phyloP scores from a whole-genome alignment of 768 basidiomycete species.

The Daedaleopsis nitida region DNA sequence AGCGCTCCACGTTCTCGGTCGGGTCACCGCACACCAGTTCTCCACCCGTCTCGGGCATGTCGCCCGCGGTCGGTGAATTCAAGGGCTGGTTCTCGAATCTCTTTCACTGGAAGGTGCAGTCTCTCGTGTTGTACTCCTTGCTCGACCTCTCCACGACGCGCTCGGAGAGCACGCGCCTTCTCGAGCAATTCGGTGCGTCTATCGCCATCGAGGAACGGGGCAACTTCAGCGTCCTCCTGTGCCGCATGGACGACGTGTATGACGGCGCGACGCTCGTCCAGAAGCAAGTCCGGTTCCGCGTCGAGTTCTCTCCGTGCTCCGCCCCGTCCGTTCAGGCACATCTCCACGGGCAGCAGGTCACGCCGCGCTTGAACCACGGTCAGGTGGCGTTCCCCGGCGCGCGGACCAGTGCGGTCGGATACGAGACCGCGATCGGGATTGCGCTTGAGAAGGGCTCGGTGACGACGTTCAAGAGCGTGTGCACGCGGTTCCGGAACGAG shows the following conservation, averaged over 20 bases:
- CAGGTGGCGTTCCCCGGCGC: conserved; percentile 27
- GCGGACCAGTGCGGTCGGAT: conserved; percentile 35
- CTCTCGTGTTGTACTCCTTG: conserved; percentile 55
- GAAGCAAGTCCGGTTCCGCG: conserved; percentile 81
- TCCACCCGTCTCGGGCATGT: conserved; percentile 39
- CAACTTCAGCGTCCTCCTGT: conserved; percentile 47
- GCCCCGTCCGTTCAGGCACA: background rate
- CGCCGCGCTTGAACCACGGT: conserved; percentile 28
- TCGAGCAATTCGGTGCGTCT: conserved; percentile 64
- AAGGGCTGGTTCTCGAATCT: conserved; percentile 95
- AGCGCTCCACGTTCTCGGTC: conserved; percentile 46
- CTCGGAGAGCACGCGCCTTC: conserved; percentile 60
- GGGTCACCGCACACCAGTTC: conserved; percentile 52
- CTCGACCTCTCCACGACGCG: conserved; percentile 64
- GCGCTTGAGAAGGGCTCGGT: conserved; percentile 91
- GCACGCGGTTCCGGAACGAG: conserved; percentile 68
- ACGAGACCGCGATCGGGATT: conserved; percentile 69
- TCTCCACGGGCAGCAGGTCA: conserved; percentile 18
- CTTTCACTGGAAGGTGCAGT: conserved; percentile 85
- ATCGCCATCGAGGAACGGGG: conserved; percentile 56
- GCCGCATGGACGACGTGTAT: conserved; percentile 51
- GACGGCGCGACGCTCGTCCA: conserved; percentile 46
- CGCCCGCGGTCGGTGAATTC: conserved; percentile 81
- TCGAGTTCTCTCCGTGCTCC: conserved; percentile 61
- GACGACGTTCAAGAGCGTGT: conserved; percentile 80